Percentiles rank a stretch among this genome's conserved stretches.
Conservation (phyloP, 1,139 yeast species). For the Yamadazyma buinensis region DNA sequence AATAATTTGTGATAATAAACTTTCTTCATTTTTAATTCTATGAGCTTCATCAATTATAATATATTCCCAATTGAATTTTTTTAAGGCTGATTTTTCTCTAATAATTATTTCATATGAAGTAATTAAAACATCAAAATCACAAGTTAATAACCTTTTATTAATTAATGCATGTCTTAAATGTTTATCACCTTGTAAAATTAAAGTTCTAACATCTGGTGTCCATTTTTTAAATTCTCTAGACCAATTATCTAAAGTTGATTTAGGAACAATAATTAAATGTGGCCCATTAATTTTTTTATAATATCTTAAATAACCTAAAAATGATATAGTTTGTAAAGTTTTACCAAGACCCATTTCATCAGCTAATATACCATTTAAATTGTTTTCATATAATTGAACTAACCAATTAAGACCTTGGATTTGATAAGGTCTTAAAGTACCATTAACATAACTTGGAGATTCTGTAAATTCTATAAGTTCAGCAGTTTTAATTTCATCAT, state of each 20-base stretch:
- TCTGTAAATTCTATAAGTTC: slow-evolving; percentile 56
- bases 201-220: slow-evolving; percentile 73
- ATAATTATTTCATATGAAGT: slow-evolving; percentile 78
- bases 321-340: slow-evolving; percentile 88
- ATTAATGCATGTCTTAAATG: slow-evolving; percentile 56
- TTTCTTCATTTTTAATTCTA: slow-evolving; percentile 75
- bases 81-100: slow-evolving; percentile 62
- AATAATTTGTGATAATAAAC: slow-evolving; percentile 69
- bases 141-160: slow-evolving; percentile 46
- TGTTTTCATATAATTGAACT: slow-evolving; percentile 75
- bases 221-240: slow-evolving; percentile 69
- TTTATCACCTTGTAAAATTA: slow-evolving; percentile 72
- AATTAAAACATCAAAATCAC: slow-evolving; percentile 70
- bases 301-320: slow-evolving; percentile 67
- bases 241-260: slow-evolving; percentile 81
- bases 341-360: slow-evolving; percentile 99
- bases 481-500: slow-evolving; percentile 47
- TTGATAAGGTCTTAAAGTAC: slow-evolving; percentile 74
- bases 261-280: slow-evolving; percentile 71
- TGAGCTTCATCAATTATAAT: slow-evolving; percentile 81
- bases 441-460: slow-evolving; percentile 62
- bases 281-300: slow-evolving; percentile 63
- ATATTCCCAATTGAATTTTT: slow-evolving; percentile 69
- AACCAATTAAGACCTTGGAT: slow-evolving; percentile 94
- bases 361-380: slow-evolving; percentile 86